These are phyloP conservation scores for Sergeia podlipaevii DNA, from an alignment of 208 protist genomes.

Conservation along the genomic window DNA sequence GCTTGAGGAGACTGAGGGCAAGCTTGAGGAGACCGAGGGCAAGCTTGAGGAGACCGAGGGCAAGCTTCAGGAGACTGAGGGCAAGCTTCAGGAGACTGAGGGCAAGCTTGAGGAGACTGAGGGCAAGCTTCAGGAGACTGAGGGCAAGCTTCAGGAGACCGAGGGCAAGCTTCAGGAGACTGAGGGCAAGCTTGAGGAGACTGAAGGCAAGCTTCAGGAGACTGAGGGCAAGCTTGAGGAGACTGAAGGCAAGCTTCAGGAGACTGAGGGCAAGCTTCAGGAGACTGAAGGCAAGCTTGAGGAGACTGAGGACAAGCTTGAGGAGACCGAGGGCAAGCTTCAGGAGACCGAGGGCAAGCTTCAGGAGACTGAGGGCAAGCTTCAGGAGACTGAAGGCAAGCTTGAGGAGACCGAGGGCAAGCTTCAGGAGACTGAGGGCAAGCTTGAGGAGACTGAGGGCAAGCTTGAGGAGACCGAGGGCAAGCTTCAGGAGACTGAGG, in stretches of 20 bases:
- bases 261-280: constrained; percentile 4
- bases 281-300: constrained; percentile 7
- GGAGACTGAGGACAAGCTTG: constrained; percentile 15
- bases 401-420: constrained; percentile 18
- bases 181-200: constrained; percentile 3
- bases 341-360: constrained; percentile 15
- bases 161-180: constrained; percentile 9
- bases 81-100: constrained; percentile 1
- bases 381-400: constrained; percentile 25
- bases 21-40: neutral
- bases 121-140: too few relatives aligned
- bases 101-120: constrained; percentile 6
- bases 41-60: neutral
- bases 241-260: constrained; percentile 16
- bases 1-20: neutral
- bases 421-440: constrained; percentile 18
- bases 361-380: constrained; percentile 21
- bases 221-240: constrained; percentile 22
- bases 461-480: neutral
- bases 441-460: constrained; percentile 23
- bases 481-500: neutral
- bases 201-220: constrained; percentile 11
- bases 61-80: constrained; percentile 5
- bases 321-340: constrained; percentile 3
- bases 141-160: neutral